Base-by-base conservation (phyloP, 768 basidiomycete genomes). In the Dioszegia aurantiaca region DNA sequence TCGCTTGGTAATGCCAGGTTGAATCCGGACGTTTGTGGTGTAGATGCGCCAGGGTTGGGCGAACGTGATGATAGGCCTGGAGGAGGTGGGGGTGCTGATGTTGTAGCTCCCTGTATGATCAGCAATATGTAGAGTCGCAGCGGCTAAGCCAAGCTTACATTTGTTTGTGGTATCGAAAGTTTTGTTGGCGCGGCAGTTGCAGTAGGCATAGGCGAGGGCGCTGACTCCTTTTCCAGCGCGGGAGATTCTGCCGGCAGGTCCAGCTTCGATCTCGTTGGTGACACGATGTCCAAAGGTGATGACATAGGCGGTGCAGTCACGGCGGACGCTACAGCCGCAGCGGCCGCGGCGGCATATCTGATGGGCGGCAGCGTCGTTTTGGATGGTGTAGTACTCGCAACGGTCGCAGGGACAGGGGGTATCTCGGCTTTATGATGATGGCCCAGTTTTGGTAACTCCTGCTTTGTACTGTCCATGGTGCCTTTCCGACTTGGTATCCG, bases 331-430 rank as follows among this genome's bases (percentile, higher is more conserved):
- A 83, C 81, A 4, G 83, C 83, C 5, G 83, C 83, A 0, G 90
- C 92, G 2, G 91, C 93, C 0, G 90, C 91, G n/a, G 90, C 84
- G 30, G 94, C 87, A 73, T 95, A 95, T 48, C 88, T 82, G 71
- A 93, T 88, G 12, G 90, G 87, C 42, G 90, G 87, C 56, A 89
- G 76, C 83, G 74, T 30, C 71, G 82, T 59, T 81, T 82, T 51
- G 10, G 69, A 62, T 2, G 73, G 61, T 36, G 68, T 58, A 52
- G 83, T 30, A 1, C 31, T 56, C 55, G 83, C 80, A 63, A 83
- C 74, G 55, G 79, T 73, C 21, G 47, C 48, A 17, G 67, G 59
- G 8, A 63, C 63, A 17, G 62, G 62, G 9, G 55, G 65, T 27
- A 49, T 36, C 77, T 47, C 37, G 26, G 28, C 26, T 47, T 30